Percentiles rank a stretch among this genome's conserved stretches.
Evolutionary conservation across 2,329 filamentous ascomycete species (phyloP).

Genomic region (Fusarium floridanum): DNA sequence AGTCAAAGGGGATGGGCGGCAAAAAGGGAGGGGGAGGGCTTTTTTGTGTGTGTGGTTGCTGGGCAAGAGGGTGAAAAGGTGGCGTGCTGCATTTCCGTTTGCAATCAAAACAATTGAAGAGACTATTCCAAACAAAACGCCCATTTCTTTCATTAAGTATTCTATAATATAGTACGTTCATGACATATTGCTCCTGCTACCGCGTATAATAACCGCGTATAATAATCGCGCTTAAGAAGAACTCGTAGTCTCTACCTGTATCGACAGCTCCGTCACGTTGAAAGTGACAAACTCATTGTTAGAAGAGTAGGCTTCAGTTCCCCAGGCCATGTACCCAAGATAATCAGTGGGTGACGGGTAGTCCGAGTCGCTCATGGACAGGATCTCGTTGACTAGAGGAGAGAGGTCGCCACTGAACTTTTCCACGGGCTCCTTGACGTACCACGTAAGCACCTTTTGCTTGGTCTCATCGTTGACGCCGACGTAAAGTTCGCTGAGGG

Average conservation of each 20-base stretch:
- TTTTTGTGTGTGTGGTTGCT: conserved; percentile 3
- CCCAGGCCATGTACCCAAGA: conserved; percentile 65
- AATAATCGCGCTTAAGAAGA: neutral
- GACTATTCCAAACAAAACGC: conserved; percentile 14
- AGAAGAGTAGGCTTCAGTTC: conserved; percentile 63
- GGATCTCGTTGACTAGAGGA: conserved; percentile 58
- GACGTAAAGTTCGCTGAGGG: conserved; percentile 55
- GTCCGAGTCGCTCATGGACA: conserved; percentile 48
- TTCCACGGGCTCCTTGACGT: conserved; percentile 51
- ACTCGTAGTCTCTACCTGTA: conserved; percentile 49
- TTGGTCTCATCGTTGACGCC: conserved; percentile 56
- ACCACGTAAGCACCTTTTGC: conserved; percentile 66
- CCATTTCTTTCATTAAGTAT: conserved; percentile 32
- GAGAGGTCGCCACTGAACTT: conserved; percentile 62
- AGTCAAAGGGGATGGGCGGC: conserved; percentile 26
- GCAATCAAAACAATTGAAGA: conserved; percentile 3
- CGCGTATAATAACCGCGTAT: neutral
- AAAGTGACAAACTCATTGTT: conserved; percentile 61
- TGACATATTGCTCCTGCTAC: neutral
- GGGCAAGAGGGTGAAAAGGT: neutral
- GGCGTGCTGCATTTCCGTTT: conserved; percentile 1
- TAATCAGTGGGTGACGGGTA: conserved; percentile 59
- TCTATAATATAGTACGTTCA: conserved; percentile 36
- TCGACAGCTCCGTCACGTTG: conserved; percentile 54
- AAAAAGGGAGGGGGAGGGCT: neutral